Percentiles rank a stretch among this genome's conserved stretches.
phyloP scores from a whole-genome alignment of 768 basidiomycete species.

The Boletus insuetus region DNA sequence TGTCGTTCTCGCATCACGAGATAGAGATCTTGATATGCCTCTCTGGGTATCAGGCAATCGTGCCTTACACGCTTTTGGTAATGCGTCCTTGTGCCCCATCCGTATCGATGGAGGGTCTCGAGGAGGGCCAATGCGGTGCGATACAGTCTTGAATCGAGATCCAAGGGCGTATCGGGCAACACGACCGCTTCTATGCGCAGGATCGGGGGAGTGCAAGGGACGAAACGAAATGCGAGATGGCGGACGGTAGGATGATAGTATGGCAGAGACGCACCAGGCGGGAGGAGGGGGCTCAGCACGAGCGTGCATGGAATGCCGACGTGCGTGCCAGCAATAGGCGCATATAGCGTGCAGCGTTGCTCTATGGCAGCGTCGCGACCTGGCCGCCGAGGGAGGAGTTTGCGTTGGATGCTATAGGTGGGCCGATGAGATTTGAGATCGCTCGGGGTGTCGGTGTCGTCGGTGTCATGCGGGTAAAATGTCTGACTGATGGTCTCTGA shows the following conservation, averaged over 20 bases:
- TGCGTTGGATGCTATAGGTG: conserved; percentile 59
- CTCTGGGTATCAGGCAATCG: conserved; percentile 73
- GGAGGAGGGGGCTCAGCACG: conserved; percentile 58
- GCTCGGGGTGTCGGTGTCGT: conserved; percentile 30
- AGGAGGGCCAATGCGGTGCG: conserved; percentile 80
- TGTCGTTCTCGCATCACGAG: conserved; percentile 83
- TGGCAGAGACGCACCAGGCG: conserved; percentile 52
- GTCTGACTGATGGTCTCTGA: conserved; percentile 58
- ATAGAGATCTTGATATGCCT: conserved; percentile 88
- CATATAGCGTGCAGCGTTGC: conserved; percentile 77
- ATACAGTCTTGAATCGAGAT: conserved; percentile 64
- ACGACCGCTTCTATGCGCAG: conserved; percentile 22
- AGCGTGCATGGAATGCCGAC: conserved; percentile 37
- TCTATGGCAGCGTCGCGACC: conserved; percentile 70
- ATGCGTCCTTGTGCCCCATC: conserved; percentile 77
- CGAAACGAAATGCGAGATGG: conserved; percentile 80
- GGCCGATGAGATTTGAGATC: conserved; percentile 38
- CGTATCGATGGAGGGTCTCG: conserved; percentile 82
- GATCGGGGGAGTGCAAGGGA: conserved; percentile 32
- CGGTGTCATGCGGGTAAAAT: conserved; percentile 1
- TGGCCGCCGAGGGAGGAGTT: conserved; percentile 74
- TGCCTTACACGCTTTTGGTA: conserved; percentile 88
- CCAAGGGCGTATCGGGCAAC: conserved; percentile 46
- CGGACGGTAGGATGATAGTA: conserved; percentile 88
- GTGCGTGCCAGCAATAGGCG: conserved; percentile 17